These are phyloP conservation scores for Myriangium duriaei DNA, from an alignment of 2,329 filamentous ascomycete species.

Conservation along the genomic window DNA sequence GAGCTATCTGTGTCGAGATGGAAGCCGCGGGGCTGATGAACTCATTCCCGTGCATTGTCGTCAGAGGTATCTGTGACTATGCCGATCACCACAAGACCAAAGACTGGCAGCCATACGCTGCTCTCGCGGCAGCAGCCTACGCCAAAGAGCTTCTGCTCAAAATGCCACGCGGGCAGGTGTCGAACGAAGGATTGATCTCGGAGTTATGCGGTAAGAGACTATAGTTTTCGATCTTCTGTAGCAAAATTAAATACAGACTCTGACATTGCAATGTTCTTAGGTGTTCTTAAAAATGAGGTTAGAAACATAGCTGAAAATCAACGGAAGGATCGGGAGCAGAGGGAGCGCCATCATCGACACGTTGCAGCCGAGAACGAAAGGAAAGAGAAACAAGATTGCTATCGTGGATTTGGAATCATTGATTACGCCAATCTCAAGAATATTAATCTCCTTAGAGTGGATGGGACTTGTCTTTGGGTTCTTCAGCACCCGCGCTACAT, in stretches of 20 bases:
- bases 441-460: conserved; percentile 19
- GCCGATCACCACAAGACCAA: conserved; percentile 18
- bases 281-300: background rate
- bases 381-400: background rate
- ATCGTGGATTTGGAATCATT: too few species aligned
- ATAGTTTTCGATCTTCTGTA: too few species aligned
- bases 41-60: conserved; percentile 15
- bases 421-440: conserved; percentile 23
- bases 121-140: conserved; percentile 14
- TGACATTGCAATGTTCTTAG: too few species aligned
- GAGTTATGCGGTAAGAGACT: too few species aligned
- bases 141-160: conserved; percentile 13
- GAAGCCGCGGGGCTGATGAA: conserved; percentile 12
- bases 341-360: too few species aligned
- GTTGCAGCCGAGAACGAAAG: too few species aligned
- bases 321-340: background rate
- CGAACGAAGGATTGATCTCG: too few species aligned
- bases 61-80: conserved; percentile 18
- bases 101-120: conserved; percentile 16
- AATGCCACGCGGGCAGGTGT: too few species aligned
- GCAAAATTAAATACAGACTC: background rate
- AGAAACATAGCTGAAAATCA: background rate
- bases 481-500: conserved; percentile 19
- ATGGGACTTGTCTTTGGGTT: conserved; percentile 25
- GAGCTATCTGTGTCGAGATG: conserved; percentile 12